Percentiles rank a stretch among this genome's conserved stretches.
These are phyloP conservation scores for Neostapfia colusana DNA, from an alignment of 176 grass and related monocot genomes.

Conservation along the genomic window DNA sequence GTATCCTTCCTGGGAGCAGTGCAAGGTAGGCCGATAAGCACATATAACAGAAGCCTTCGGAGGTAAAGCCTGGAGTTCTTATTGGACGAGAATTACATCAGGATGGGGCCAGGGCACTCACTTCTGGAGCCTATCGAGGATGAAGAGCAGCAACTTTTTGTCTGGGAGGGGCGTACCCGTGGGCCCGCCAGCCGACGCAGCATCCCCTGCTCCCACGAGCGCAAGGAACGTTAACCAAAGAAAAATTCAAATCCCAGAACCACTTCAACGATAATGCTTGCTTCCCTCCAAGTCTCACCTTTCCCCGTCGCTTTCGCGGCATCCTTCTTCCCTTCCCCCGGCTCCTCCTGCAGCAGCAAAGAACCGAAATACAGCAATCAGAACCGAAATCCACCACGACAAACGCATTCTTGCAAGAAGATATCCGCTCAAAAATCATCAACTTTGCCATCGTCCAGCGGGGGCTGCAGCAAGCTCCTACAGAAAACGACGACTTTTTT, in stretches of 20 bases:
- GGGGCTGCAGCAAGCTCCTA: slow-evolving; percentile 6
- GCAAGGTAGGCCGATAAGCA: slow-evolving; percentile 29
- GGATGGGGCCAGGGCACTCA: slow-evolving; percentile 58
- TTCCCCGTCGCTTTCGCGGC: slow-evolving; percentile 60
- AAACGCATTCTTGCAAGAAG: neutral
- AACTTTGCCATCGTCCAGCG: neutral
- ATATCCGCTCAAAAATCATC: neutral
- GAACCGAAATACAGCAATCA: slow-evolving; percentile 24
- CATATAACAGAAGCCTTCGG: slow-evolving; percentile 26
- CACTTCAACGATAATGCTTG: slow-evolving; percentile 49
- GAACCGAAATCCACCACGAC: slow-evolving; percentile 3
- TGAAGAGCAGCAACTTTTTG: slow-evolving; percentile 71
- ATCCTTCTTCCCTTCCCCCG: slow-evolving; percentile 28
- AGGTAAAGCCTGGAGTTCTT: neutral
- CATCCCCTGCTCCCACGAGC: slow-evolving; percentile 54
- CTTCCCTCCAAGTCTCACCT: slow-evolving; percentile 68
- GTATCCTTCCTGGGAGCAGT: slow-evolving; percentile 70
- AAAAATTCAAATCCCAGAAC: slow-evolving; percentile 49
- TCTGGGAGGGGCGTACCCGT: slow-evolving; percentile 59
- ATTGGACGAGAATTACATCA: slow-evolving; percentile 37
- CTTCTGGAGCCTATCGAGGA: slow-evolving; percentile 75
- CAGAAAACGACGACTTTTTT: slow-evolving; percentile 46
- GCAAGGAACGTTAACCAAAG: slow-evolving; percentile 38
- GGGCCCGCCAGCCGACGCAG: slow-evolving; percentile 52
- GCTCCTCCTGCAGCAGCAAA: slow-evolving; percentile 39